Evolutionary conservation across 139 green algal species (phyloP).

Genomic region (Chlamydomonas incerta): DNA sequence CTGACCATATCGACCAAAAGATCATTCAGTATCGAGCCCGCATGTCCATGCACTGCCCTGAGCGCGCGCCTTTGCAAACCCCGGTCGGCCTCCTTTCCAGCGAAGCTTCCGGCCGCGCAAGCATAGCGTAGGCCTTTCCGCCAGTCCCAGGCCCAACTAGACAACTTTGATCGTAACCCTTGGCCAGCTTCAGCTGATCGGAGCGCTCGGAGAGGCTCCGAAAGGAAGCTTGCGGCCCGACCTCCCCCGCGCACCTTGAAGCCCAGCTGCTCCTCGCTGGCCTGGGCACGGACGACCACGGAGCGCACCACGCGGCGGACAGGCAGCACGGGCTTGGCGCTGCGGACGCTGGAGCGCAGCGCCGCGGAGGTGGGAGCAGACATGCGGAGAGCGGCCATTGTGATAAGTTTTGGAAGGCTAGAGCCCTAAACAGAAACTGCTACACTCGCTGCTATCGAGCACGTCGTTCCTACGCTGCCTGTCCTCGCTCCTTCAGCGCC

Average conservation of each 20-base stretch:
- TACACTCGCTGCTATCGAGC: too few species aligned
- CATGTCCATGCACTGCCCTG: too few species aligned
- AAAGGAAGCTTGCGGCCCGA: background rate
- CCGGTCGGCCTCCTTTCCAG: background rate
- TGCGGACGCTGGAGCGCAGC: background rate
- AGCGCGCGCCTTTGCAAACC: too few species aligned
- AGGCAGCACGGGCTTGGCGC: conserved; percentile 29
- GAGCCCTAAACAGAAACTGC: too few species aligned
- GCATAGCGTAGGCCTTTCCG: background rate
- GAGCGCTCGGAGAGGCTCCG: background rate
- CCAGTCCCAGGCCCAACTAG: too few species aligned
- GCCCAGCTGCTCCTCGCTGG: conserved; percentile 16
- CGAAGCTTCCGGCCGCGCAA: background rate
- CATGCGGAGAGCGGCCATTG: conserved; percentile 33
- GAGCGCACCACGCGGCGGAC: background rate
- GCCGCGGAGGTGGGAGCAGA: background rate
- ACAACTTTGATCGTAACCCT: background rate
- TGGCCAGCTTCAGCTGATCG: background rate
- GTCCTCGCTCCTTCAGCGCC: too few species aligned
- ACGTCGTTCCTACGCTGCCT: too few species aligned
- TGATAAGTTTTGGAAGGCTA: background rate
- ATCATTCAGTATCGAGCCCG: too few species aligned
- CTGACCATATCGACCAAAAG: too few species aligned
- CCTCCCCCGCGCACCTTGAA: conserved; percentile 18
- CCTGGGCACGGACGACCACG: conserved; percentile 28